These are phyloP conservation scores for Eucalyptus globulus DNA, from an alignment of 345 rosid genomes.

Conservation along the genomic window DNA sequence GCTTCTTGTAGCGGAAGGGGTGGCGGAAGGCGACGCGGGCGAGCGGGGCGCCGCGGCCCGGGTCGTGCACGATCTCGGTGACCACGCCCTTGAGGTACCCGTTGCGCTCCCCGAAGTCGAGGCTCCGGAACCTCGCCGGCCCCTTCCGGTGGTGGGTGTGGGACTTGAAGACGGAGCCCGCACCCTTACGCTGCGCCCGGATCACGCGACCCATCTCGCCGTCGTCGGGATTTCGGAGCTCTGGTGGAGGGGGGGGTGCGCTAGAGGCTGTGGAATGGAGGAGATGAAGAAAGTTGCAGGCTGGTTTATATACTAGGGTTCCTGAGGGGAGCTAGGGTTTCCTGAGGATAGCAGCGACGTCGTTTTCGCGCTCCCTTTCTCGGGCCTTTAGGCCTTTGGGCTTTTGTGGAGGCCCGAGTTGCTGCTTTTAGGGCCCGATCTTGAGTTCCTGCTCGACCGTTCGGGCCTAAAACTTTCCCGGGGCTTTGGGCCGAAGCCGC, in stretches of 20 bases:
- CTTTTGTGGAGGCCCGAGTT: not conserved
- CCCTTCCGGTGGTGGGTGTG: slow-evolving; percentile 51
- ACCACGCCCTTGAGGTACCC: slow-evolving; percentile 38
- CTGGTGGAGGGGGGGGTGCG: not conserved
- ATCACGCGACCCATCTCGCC: slow-evolving; percentile 30
- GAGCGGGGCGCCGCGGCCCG: slow-evolving; percentile 37
- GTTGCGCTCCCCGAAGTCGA: slow-evolving; percentile 40
- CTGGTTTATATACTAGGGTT: not conserved
- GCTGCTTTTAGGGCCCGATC: not conserved
- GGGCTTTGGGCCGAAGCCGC: not conserved
- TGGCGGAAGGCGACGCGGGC: slow-evolving; percentile 33
- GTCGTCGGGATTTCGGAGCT: not conserved
- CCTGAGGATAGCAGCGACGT: not conserved
- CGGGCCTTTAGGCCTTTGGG: not conserved
- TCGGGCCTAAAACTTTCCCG: not conserved
- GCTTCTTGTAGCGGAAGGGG: slow-evolving; percentile 35
- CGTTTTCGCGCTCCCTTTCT: not conserved
- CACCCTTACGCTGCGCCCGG: slow-evolving; percentile 46
- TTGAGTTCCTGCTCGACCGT: not conserved
- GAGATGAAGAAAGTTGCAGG: rapidly evolving
- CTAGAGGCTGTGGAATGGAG: not conserved
- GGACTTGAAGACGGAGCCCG: slow-evolving; percentile 45
- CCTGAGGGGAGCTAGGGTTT: not conserved
- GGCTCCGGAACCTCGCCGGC: slow-evolving; percentile 34
- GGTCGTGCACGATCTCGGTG: slow-evolving; percentile 35